phyloP scores from a whole-genome alignment of 73 alveolate genomes.

The Symbiodinium natans region DNA sequence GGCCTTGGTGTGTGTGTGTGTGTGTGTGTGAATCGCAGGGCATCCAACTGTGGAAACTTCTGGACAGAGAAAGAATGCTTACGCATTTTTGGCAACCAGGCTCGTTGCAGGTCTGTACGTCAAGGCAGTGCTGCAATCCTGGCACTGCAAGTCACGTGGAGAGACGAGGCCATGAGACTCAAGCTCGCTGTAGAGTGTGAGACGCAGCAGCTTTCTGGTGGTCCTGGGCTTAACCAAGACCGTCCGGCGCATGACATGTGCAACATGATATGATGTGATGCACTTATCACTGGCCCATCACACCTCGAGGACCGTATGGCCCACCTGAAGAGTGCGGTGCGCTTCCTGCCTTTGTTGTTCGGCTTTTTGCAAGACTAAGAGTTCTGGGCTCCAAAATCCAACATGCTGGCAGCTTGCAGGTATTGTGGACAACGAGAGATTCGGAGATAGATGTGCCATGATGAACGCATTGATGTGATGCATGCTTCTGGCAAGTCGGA shows the following conservation, averaged over 20 bases:
- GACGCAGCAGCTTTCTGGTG: constrained; percentile 88
- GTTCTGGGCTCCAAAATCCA: too few species aligned
- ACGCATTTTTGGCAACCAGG: constrained; percentile 92
- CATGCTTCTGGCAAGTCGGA: too few species aligned
- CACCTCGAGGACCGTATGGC: constrained; percentile 27
- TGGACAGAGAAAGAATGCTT: constrained; percentile 91
- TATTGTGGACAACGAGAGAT: constrained; percentile 41
- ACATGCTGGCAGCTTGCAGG: constrained; percentile 22
- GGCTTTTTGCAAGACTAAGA: not conserved
- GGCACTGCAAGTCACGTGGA: too few species aligned
- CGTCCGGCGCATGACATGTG: too few species aligned
- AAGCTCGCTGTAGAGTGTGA: constrained; percentile 88
- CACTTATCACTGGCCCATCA: not conserved
- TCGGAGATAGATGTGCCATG: constrained; percentile 88
- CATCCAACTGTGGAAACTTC: constrained; percentile 59
- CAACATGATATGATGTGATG: too few species aligned
- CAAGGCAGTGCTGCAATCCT: not conserved
- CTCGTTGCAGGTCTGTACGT: not conserved
- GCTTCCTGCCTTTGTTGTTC: not conserved
- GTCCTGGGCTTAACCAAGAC: constrained; percentile 12
- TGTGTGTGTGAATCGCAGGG: constrained; percentile 3
- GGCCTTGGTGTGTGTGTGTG: too few species aligned
- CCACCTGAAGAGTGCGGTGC: constrained; percentile 71
- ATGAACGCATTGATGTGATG: constrained; percentile 5
- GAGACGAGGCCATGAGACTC: constrained; percentile 72